These are phyloP conservation scores for Colletotrichum sp. DNA, from an alignment of 2,329 filamentous ascomycete species.

Conservation along the genomic window DNA sequence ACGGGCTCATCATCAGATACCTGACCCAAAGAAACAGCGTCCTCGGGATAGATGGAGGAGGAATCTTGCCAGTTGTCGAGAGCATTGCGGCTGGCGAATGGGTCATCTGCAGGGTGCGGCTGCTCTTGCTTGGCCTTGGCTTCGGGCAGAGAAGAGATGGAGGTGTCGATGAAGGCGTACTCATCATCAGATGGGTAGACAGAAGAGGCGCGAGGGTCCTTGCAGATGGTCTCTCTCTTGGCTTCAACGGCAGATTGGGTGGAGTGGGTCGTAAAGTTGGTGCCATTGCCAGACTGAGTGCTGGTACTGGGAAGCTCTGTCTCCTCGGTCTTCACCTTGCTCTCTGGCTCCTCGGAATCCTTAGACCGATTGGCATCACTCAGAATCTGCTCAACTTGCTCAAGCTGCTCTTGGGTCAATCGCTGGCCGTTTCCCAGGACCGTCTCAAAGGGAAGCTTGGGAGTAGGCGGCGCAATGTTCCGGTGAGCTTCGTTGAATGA, in stretches of 20 bases:
- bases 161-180: conserved; percentile 3
- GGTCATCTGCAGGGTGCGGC: not conserved
- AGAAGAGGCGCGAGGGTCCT: not conserved
- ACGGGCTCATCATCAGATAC: not conserved
- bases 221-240: not conserved
- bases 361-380: not conserved
- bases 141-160: not conserved
- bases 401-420: conserved; percentile 4
- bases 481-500: conserved; percentile 20
- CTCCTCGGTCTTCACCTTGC: not conserved
- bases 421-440: not conserved
- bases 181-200: not conserved
- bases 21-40: not conserved
- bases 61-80: not conserved
- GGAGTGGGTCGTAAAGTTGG: not conserved
- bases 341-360: not conserved
- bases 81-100: not conserved
- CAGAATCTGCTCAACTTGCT: conserved; percentile 13
- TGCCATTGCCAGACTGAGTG: not conserved
- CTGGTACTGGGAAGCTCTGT: not conserved
- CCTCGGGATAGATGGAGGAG: conserved; percentile 17
- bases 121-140: not conserved
- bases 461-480: conserved; percentile 7
- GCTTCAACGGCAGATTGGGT: not conserved
- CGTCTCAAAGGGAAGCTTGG: not conserved